Percentiles rank a stretch among this genome's conserved stretches.
Conservation (phyloP, 1,284 basidiomycete species). For the Microbotryum violaceum region DNA sequence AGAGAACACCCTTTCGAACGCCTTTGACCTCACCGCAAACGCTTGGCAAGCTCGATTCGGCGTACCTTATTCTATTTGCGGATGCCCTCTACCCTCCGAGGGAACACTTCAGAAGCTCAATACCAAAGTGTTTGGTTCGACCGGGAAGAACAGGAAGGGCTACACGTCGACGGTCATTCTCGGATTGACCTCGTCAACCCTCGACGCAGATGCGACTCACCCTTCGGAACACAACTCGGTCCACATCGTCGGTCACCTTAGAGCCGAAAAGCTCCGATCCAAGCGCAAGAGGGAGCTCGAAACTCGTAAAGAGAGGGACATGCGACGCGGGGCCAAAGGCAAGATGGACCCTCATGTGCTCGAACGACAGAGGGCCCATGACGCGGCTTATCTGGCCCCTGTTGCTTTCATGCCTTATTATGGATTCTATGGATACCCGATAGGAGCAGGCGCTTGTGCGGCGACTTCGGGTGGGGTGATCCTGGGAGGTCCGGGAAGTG, state of each 20-base stretch:
- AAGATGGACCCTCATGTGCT: background rate
- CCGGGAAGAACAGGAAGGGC: slow-evolving; percentile 9
- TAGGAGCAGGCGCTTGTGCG: background rate
- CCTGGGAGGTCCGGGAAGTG: too few relatives aligned
- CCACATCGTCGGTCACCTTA: slow-evolving; percentile 32
- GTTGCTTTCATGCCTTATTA: background rate
- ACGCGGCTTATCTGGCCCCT: background rate
- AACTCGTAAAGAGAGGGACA: background rate
- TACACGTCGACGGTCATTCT: background rate
- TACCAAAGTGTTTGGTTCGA: slow-evolving; percentile 1
- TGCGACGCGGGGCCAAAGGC: background rate
- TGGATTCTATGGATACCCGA: background rate
- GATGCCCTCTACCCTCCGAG: slow-evolving; percentile 25
- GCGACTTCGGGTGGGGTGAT: too few relatives aligned
- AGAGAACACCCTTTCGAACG: slow-evolving; percentile 30
- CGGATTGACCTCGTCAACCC: slow-evolving; percentile 3
- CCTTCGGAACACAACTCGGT: slow-evolving; percentile 34
- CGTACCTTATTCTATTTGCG: slow-evolving; percentile 36
- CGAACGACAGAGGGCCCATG: background rate
- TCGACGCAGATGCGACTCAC: slow-evolving; percentile 33
- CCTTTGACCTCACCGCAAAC: slow-evolving; percentile 35
- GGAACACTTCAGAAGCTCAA: slow-evolving; percentile 9
- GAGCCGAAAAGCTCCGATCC: background rate
- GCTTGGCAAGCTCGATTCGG: slow-evolving; percentile 34
- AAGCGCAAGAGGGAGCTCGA: background rate